Base-by-base conservation (phyloP, 2,329 filamentous ascomycete genomes). In the Beauveria caledonica region DNA sequence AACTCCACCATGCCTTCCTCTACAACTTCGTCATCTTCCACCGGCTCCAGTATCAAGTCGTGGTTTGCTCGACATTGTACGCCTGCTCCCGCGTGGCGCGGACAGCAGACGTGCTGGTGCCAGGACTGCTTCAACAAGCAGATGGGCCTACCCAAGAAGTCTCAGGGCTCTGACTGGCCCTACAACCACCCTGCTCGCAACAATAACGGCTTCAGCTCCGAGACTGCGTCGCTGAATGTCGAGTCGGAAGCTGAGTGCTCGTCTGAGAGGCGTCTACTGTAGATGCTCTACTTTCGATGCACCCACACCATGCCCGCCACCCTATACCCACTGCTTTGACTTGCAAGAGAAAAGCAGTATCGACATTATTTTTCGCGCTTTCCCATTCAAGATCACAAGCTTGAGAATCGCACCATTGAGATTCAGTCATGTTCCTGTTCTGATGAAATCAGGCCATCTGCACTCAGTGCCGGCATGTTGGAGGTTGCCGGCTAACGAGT, bases 31-130 rank as follows among this genome's bases (percentile, higher is more conserved):
- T 51, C 49, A 60, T 57, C 65, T 67, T 51, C 51, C 72, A 52
- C 53, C 27, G 15, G 19, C 11, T 58, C 57, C 39, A 27, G 36
- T 39, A 62, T 66, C 55, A 67, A 63, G 50, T 70, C 69, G 54
- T 76, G 74, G 74, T 75, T 75, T 62, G 70, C 72, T 53, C 73
- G 73, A 63, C 74, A 76, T 69, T 75, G 72, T 63, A 67, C 73
- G 52, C 72, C 74, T 58, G 71, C 72, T 19, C 74, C 74, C 2
- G 73, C 74, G 50, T 66, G 73, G 65, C 70, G 68, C 66, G 64
- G 65, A 62, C 66, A 66, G 39, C 66, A 72, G 4, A 63, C 68
- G 21, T 76, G 74, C 60, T 73, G 73, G 57, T 76, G 74, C 65
- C 69, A 67, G 56, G 63, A 67, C 50, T 74, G 72, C 68, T 74